These are phyloP conservation scores for Combretum micranthum DNA, from an alignment of 345 rosid genomes.

Conservation along the genomic window DNA sequence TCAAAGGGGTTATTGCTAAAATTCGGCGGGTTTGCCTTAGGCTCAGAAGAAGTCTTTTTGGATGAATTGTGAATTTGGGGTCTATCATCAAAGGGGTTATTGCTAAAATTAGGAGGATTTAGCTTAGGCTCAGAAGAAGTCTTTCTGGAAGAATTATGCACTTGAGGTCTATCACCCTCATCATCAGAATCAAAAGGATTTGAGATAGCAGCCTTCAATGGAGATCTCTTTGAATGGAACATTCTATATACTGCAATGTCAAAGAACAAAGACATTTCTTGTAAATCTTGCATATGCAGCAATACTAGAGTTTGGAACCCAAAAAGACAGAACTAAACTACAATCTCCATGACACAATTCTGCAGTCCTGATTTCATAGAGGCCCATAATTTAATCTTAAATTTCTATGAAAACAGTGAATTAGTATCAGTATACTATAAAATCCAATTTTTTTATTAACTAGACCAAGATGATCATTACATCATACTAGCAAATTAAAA, in stretches of 20 bases:
- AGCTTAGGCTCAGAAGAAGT: conserved; percentile 47
- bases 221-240: conserved; percentile 65
- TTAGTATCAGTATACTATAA: no score
- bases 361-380: no score
- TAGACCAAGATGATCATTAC: no score
- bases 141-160: conserved; percentile 47
- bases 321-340: no score
- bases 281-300: no score
- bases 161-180: conserved; percentile 37
- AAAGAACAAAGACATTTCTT: neutral
- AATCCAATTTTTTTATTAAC: no score
- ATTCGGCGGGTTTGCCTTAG: conserved; percentile 23
- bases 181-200: conserved; percentile 91
- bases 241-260: conserved; percentile 16
- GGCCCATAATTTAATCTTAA: no score
- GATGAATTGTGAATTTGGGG: conserved; percentile 45
- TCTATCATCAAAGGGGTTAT: conserved; percentile 52
- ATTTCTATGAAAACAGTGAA: no score
- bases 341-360: no score
- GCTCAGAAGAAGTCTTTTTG: conserved; percentile 48
- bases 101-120: conserved; percentile 18
- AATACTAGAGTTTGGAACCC: no score
- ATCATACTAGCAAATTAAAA: no score
- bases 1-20: conserved; percentile 49
- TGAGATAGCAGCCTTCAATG: conserved; percentile 33